Base-by-base conservation (phyloP, 192 early-diverging fungal species). In the Bifiguratus adelaidae region DNA sequence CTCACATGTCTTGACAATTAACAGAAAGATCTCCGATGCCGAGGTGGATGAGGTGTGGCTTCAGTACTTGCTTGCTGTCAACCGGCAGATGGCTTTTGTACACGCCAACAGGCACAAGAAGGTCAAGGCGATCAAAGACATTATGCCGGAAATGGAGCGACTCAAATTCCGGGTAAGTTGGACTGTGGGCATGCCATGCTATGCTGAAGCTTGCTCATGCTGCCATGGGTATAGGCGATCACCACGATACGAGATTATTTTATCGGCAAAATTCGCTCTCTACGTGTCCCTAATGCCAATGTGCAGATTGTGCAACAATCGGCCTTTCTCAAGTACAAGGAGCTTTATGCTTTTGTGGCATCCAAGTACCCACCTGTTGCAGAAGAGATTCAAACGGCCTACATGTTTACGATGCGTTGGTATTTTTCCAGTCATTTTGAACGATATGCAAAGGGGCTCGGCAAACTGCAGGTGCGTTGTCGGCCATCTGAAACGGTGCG, bases 381-480 rank as follows among this genome's bases (percentile, higher is more conserved):
- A 0, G 47, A 69, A 24, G 95, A 99, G 61, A 78, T 99, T 20
- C 80, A 83, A 30, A 76, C 80, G 45, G 85, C 74, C 16, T 99
- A 99, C 53, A 78, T 91, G 30, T 77, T 81, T 30, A 84, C 88
- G 3, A 73, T 92, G 44, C 70, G 80, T 16, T 85, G 80, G 69
- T 95, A 92, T 61, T 95, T 88, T 67, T 67, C 73, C 24, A 83
- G 84, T 44, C 85, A 87, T 41, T 99, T 99, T 61, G 93, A 95
- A 23, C 73, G 77, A 44, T 99, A 99, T 65, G 67, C 80, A 37
- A 73, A 76, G 54, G 76, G 77, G 0, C 61, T 96, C 40, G 62
- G 71, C 32, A 83, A 77, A 52, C 68, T 96, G 1, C 91, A 90
- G 71, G 80, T 81, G 52, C 44, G 32, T 19, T n/a, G 7, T 40